phyloP scores from a whole-genome alignment of 441 rosid species.

The Syzygium syzygioides region DNA sequence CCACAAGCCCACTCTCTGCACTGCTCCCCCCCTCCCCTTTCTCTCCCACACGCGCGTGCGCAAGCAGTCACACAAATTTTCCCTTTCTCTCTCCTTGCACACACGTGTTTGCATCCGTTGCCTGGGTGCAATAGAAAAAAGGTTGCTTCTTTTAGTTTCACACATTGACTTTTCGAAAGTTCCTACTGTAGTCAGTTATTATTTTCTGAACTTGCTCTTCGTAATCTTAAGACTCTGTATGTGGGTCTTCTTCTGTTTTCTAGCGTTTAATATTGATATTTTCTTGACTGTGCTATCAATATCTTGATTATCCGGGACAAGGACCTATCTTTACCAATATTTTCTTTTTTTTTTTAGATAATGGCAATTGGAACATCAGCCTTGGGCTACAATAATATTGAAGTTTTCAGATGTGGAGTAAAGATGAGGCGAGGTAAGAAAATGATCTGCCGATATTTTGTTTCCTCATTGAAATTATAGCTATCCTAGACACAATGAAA shows the following conservation, averaged over 20 bases:
- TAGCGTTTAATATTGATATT: not conserved
- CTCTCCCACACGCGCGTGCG: too few relatives aligned
- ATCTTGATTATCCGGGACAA: not conserved
- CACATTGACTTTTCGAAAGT: not conserved
- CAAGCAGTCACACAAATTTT: too few relatives aligned
- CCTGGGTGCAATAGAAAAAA: too few relatives aligned
- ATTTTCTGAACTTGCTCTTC: not conserved
- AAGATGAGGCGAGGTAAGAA: constrained; percentile 94
- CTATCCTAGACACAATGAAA: not conserved
- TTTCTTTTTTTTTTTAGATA: constrained; percentile 43
- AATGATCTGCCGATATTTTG: constrained; percentile 1
- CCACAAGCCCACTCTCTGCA: not conserved
- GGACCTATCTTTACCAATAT: not conserved
- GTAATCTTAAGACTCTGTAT: not conserved
- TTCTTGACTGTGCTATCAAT: not conserved
- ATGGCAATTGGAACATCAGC: constrained; percentile 97
- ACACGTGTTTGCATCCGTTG: too few relatives aligned
- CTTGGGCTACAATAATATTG: constrained; percentile 79
- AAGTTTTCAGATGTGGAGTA: constrained; percentile 90
- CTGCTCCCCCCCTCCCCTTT: not conserved
- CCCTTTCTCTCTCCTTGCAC: too few relatives aligned
- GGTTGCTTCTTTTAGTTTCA: not conserved
- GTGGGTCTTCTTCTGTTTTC: not conserved
- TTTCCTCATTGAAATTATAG: not conserved
- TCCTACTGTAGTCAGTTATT: not conserved